Evolutionary conservation across 305 asterid genomes (phyloP), one percentile per base, ranked within the genome.

Genomic region (Fraxinus angustifolia): DNA sequence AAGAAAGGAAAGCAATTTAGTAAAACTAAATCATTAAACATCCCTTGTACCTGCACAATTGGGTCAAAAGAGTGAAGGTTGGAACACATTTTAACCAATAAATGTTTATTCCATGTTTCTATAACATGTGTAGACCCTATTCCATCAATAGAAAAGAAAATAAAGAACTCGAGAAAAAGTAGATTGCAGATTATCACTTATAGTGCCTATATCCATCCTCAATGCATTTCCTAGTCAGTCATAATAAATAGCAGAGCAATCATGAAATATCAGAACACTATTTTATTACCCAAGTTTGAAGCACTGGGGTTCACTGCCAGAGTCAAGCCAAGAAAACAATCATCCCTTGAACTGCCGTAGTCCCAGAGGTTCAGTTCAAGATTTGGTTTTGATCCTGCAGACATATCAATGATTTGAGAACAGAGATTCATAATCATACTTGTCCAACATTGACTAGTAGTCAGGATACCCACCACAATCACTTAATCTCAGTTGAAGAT

Each of bases 281-380:
- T 23, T 14, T 50, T 75, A 62, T 33, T 93, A 93, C 97, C 98
- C 86, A 91, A 83, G 79, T 85, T 86, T 53, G 97, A 88, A 81
- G 88, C 90, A 82, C 93, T 95, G 78, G 99, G 97, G 82, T 91
- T 93, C 83, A 94, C 91, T 82, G 98, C 99, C 90, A 95, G 89
- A 60, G 98, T 90, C 94, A 95, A 89, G 80, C 97, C 98, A 85
- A 95, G 98, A 89, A 87, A 91, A 85, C 98, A 94, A 85, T 92
- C 97, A 83, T 95, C 97, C 56, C 42, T 79, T 82, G 90, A 80
- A 78, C 90, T 75, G 79, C 94, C 94, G 79, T 91, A 95, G 90
- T 91, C 90, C 97, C 99, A 92, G 81, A 95, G 94, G 92, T 89
- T 93, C 91, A 95, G 93, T 82, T 95, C 99, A 88, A 95, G 99